phyloP scores from a whole-genome alignment of 495 filamentous ascomycete genomes.

The Xanthoparmelia taractica region DNA sequence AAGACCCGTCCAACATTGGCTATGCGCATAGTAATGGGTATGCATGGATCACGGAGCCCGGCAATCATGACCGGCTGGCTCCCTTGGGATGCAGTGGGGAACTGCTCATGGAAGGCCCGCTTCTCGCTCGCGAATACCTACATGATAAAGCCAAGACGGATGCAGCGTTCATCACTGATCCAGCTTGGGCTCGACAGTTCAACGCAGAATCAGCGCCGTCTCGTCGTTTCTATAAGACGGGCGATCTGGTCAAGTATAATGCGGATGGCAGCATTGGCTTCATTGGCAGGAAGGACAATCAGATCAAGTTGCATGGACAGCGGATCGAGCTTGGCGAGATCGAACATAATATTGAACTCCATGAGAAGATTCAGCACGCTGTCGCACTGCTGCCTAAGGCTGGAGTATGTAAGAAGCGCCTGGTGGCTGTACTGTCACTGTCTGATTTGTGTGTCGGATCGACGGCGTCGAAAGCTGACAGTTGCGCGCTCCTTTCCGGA shows the following conservation, averaged over 20 bases:
- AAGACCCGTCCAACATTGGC: conserved; percentile 41
- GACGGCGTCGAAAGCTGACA: conserved; percentile 10
- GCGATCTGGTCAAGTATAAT: conserved; percentile 31
- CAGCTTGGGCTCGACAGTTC: conserved; percentile 30
- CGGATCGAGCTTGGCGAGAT: conserved; percentile 32
- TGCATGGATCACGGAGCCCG: conserved; percentile 50
- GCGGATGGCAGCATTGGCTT: conserved; percentile 25
- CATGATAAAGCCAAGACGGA: conserved; percentile 46
- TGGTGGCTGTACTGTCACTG: conserved; percentile 18
- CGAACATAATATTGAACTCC: conserved; percentile 36
- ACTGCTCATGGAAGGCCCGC: conserved; percentile 43
- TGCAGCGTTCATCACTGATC: conserved; percentile 39
- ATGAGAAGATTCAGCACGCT: conserved; percentile 28
- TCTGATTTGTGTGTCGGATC: conserved; percentile 20
- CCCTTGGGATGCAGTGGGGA: conserved; percentile 50
- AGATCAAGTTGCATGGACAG: conserved; percentile 33
- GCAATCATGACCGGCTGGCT: conserved; percentile 40
- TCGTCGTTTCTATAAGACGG: conserved; percentile 28
- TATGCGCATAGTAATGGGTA: conserved; percentile 37
- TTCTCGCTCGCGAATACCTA: conserved; percentile 46
- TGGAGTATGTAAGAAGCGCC: conserved; percentile 16
- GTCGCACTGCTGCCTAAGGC: conserved; percentile 14
- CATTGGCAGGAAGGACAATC: conserved; percentile 31
- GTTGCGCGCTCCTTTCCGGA: conserved; percentile 11
- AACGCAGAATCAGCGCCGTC: conserved; percentile 22